A percentile compares a stretch with the other conserved stretches of the same genome.
phyloP scores from a whole-genome alignment of 2,329 filamentous ascomycete genomes.

The Talaromyces sp. region DNA sequence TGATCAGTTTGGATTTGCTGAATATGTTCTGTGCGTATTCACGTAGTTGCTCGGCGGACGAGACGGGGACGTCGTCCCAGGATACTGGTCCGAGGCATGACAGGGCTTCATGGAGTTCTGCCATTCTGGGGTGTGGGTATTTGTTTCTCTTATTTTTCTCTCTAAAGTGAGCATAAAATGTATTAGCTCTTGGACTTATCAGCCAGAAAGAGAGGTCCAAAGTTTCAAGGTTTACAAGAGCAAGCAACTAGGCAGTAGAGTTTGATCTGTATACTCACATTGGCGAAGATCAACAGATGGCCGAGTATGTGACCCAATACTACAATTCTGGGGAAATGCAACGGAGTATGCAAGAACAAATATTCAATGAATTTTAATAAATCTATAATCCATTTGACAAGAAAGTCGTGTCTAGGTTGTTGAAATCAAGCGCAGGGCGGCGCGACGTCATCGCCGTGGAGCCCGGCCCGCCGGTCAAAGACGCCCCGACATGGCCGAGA shows the following conservation, averaged over 20 bases:
- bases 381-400: neutral
- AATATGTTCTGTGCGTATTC: constrained; percentile 59
- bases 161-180: neutral
- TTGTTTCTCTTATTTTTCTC: neutral
- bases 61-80: constrained; percentile 45
- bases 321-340: neutral
- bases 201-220: neutral
- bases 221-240: neutral
- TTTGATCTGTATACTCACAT: neutral
- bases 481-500: too few relatives aligned
- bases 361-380: neutral
- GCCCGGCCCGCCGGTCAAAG: neutral
- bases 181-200: neutral
- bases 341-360: neutral
- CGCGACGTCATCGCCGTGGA: neutral
- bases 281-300: neutral
- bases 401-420: neutral
- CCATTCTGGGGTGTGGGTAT: constrained; percentile 37
- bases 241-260: neutral
- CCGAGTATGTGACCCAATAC: neutral
- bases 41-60: constrained; percentile 43
- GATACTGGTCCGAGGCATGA: constrained; percentile 53
- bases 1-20: constrained; percentile 62
- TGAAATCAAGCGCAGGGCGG: neutral
- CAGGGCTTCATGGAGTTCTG: constrained; percentile 56